These are phyloP conservation scores for Zoysia japonica DNA, from an alignment of 176 grass and related monocot species.

Conservation along the genomic window DNA sequence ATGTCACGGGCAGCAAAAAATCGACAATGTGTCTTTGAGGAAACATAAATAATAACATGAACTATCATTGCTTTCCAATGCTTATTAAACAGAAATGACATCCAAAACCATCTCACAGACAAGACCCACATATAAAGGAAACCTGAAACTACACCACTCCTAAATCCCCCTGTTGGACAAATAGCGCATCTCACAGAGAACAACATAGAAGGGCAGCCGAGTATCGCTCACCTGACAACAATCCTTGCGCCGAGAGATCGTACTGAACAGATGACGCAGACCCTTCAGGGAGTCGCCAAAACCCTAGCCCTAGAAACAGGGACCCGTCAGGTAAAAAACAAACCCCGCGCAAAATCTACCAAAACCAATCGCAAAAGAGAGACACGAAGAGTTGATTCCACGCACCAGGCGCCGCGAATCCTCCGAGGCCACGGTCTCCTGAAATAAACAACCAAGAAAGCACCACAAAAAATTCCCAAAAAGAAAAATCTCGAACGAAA, in stretches of 20 bases:
- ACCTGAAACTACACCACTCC: background rate
- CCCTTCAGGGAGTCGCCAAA: conserved; percentile 36
- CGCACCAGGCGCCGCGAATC: conserved; percentile 46
- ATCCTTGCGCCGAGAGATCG: conserved; percentile 1
- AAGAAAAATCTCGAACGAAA: conserved; percentile 28
- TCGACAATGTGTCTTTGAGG: too few relatives aligned
- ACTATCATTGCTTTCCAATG: too few relatives aligned
- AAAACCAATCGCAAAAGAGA: background rate
- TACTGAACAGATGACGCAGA: conserved; percentile 12
- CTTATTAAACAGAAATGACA: too few relatives aligned
- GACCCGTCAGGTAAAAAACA: conserved; percentile 32
- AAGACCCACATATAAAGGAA: background rate
- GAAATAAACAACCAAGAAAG: conserved; percentile 45
- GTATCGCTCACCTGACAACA: conserved; percentile 30
- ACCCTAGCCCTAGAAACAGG: conserved; percentile 45
- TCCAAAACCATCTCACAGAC: background rate
- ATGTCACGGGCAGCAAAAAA: background rate
- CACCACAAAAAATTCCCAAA: conserved; percentile 25
- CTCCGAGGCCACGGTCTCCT: conserved; percentile 25
- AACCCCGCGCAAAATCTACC: background rate
- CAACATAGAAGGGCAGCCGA: background rate
- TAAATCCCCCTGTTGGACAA: background rate
- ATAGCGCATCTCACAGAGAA: background rate
- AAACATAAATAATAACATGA: too few relatives aligned
- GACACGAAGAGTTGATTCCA: background rate